phyloP scores from a whole-genome alignment of 768 basidiomycete species.

The Pseudohyphozyma bogoriensis region DNA sequence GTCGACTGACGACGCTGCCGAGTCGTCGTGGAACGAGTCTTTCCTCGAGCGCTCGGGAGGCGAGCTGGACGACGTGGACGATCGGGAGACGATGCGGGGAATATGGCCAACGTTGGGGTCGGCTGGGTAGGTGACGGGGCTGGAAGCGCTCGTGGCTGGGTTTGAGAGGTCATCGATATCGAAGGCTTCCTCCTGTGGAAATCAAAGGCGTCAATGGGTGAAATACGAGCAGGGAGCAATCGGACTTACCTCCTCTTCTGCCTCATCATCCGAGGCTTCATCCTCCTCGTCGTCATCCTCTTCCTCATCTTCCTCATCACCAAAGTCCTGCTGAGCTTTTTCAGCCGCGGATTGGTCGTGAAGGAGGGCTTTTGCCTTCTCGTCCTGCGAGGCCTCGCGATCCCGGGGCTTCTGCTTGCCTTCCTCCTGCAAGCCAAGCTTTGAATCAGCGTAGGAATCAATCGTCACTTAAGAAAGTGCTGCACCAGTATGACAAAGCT shows the following conservation, averaged over 20 bases:
- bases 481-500: constrained; percentile 85
- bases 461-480: too few relatives aligned
- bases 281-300: constrained; percentile 35
- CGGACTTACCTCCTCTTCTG: constrained; percentile 41
- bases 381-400: constrained; percentile 1
- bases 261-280: constrained; percentile 45
- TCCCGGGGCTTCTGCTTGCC: constrained; percentile 20
- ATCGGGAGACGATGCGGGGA: neutral
- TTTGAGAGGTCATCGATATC: constrained; percentile 86
- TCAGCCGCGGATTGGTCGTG: neutral
- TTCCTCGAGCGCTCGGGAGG: neutral
- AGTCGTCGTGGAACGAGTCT: neutral
- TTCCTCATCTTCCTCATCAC: constrained; percentile 7
- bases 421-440: constrained; percentile 9
- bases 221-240: neutral
- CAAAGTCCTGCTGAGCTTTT: neutral
- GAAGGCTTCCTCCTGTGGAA: constrained; percentile 40
- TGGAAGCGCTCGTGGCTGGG: constrained; percentile 15
- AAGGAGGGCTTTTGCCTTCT: neutral
- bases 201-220: neutral
- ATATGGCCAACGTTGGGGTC: neutral
- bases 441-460: neutral
- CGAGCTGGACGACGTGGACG: neutral
- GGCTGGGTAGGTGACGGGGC: constrained; percentile 3
- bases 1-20: constrained; percentile 14